Evolutionary conservation across 371 early-diverging fungal species (phyloP), one percentile per base, ranked within the genome.

Genomic region (Apophysomyces ossiformis): DNA sequence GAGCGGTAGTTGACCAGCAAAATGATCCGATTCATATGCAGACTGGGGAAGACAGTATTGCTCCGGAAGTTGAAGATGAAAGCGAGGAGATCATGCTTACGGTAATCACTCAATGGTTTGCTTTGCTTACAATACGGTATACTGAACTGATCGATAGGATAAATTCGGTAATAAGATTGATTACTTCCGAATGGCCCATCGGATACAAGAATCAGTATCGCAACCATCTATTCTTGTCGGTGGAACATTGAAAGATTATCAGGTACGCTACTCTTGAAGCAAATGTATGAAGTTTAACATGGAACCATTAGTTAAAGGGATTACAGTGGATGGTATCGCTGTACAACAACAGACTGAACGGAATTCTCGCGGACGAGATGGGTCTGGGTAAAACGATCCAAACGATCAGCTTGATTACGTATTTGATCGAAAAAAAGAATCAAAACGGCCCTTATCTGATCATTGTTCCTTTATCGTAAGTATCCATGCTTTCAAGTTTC

Each of bases 291-390:
- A 38, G 13, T n/a, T 26, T 36, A 16, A 43, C 18, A 8, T 44
- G 21, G 39, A 35, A 7, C 32, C 39, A 15, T 39, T 68, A 81
- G 83, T 65, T 99, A 73, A 96, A 95, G 74, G 99, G 99, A 50
- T 85, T 99, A 7, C 92, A 99, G 81, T 99, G 99, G 99, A 96
- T 99, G 92, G 90, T 96, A 13, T 96, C 97, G 11, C 81, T 99
- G 44, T 99, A 98, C 85, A 96, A 98, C 74, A 98, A 98, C 72
- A 78, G 92, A 37, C 76, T 96, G 69, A 97, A 97, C 78, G 99
- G 99, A 43, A 99, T 99, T 66, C 76, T 99, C 70, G 98, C 98
- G 0, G 99, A 99, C 78, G 99, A 99, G 85, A 99, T 99, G 99
- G 96, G 97, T 36, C 76, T 97, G 13, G 97, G 96, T 26, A 96